Conservation (phyloP, 257 asterid genomes). For the Solanum ossicruentum region DNA sequence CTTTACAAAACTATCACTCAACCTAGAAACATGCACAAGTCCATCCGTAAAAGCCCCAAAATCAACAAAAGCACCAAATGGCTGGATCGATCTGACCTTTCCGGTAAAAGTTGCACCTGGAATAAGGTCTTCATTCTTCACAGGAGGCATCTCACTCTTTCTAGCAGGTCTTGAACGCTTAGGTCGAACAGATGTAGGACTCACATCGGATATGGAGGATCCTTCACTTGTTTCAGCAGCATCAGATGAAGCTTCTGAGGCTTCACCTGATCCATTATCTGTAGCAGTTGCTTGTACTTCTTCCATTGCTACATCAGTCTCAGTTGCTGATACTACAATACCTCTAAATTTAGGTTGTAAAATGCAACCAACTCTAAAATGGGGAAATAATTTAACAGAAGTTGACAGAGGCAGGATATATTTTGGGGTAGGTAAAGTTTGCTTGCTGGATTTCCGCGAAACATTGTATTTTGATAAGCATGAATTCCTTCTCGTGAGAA, state of each 20-base stretch:
- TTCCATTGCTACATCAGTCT: constrained; percentile 68
- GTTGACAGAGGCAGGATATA: constrained; percentile 56
- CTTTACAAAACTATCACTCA: constrained; percentile 79
- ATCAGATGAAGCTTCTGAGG: constrained; percentile 16
- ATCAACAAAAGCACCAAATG: constrained; percentile 96
- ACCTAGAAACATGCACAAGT: constrained; percentile 80
- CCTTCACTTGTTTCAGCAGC: constrained; percentile 25
- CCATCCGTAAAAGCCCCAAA: constrained; percentile 98
- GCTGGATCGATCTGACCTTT: constrained; percentile 84
- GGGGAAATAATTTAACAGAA: constrained; percentile 70
- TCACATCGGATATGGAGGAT: constrained; percentile 26
- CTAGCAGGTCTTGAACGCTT: constrained; percentile 57
- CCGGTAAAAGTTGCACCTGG: constrained; percentile 86
- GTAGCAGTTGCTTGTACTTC: constrained; percentile 35
- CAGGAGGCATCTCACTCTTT: constrained; percentile 87
- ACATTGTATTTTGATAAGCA: constrained; percentile 34
- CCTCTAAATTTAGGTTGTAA: constrained; percentile 29
- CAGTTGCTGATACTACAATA: constrained; percentile 34
- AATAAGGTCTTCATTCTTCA: constrained; percentile 62
- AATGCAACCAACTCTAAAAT: constrained; percentile 34
- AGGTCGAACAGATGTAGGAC: constrained; percentile 14
- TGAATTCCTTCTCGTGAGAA: constrained; percentile 22
- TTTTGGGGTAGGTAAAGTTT: constrained; percentile 33
- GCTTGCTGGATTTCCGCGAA: constrained; percentile 27
- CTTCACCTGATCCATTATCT: constrained; percentile 15